These are phyloP conservation scores for Claviceps digitariae DNA, from an alignment of 2,329 filamentous ascomycete species.

Conservation along the genomic window DNA sequence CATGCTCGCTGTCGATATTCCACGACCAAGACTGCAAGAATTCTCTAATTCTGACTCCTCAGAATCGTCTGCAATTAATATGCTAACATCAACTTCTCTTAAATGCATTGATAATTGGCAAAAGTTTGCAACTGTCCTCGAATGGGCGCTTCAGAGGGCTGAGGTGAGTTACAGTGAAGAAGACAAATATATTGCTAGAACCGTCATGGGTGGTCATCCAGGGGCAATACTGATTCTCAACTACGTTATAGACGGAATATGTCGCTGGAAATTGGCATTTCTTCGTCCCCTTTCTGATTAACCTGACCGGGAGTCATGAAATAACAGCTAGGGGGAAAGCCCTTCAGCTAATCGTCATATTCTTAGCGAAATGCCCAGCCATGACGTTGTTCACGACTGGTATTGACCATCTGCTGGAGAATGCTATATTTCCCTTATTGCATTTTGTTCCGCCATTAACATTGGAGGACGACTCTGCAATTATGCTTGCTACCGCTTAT, in stretches of 20 bases:
- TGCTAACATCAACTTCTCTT: background rate
- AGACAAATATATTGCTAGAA: background rate
- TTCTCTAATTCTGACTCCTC: slow-evolving; percentile 18
- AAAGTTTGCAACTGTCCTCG: slow-evolving; percentile 1
- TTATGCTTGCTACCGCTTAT: slow-evolving; percentile 52
- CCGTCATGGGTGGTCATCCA: background rate
- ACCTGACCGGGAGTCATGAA: slow-evolving; percentile 51
- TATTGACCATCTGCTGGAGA: slow-evolving; percentile 53
- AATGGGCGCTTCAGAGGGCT: slow-evolving; percentile 6
- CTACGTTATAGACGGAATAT: slow-evolving; percentile 1
- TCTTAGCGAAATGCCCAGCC: slow-evolving; percentile 41
- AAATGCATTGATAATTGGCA: background rate
- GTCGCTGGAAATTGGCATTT: slow-evolving; percentile 45
- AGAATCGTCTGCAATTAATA: background rate
- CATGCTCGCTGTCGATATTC: slow-evolving; percentile 46
- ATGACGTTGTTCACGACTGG: slow-evolving; percentile 47
- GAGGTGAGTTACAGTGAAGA: slow-evolving; percentile 1
- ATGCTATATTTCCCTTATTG: slow-evolving; percentile 58
- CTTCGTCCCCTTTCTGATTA: slow-evolving; percentile 55
- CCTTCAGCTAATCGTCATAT: slow-evolving; percentile 35
- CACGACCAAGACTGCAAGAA: slow-evolving; percentile 54
- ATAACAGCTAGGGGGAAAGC: slow-evolving; percentile 39
- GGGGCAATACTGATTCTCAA: background rate
- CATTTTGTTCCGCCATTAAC: slow-evolving; percentile 66
- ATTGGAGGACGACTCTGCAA: slow-evolving; percentile 53